Percentiles rank a stretch among this genome's conserved stretches.
Conservation (phyloP, 805 yeast genomes). For the Clavispora vitiphila region DNA sequence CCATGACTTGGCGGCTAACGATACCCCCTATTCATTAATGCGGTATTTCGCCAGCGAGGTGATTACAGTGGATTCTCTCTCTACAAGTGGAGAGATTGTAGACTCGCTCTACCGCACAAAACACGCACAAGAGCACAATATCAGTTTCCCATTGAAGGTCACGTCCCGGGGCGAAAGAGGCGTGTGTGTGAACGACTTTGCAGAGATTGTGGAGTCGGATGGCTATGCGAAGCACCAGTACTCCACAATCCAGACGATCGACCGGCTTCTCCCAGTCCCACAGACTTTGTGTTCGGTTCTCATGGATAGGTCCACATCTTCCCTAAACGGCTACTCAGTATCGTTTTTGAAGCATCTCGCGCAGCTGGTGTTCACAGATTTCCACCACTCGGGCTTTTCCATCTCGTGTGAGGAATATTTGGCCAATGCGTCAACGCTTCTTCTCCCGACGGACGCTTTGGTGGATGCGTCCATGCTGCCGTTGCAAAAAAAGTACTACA, state of each 20-base stretch:
- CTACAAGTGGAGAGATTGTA: constrained; percentile 19
- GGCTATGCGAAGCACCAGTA: constrained; percentile 56
- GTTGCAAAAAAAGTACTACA: constrained; percentile 24
- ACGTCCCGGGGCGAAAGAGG: background rate
- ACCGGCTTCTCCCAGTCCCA: constrained; percentile 35
- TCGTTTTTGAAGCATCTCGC: constrained; percentile 25
- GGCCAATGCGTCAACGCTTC: constrained; percentile 21
- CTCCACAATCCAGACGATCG: constrained; percentile 64
- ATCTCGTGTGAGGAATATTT: constrained; percentile 25
- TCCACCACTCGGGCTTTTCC: constrained; percentile 8
- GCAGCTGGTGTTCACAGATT: constrained; percentile 20
- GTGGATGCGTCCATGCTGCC: constrained; percentile 22
- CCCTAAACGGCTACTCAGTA: constrained; percentile 18
- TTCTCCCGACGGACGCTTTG: constrained; percentile 31
- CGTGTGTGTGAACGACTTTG: constrained; percentile 34
- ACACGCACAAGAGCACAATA: background rate
- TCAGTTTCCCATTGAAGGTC: constrained; percentile 8
- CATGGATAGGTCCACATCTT: constrained; percentile 6
- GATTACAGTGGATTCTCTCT: constrained; percentile 29
- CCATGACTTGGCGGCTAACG: constrained; percentile 15
- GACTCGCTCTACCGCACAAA: constrained; percentile 24
- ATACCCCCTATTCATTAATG: constrained; percentile 10
- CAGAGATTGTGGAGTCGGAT: constrained; percentile 54
- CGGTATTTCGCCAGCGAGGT: constrained; percentile 32
- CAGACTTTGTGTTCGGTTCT: constrained; percentile 34